Conservation (phyloP, 2,329 filamentous ascomycete species). For the Claviceps spartinae region DNA sequence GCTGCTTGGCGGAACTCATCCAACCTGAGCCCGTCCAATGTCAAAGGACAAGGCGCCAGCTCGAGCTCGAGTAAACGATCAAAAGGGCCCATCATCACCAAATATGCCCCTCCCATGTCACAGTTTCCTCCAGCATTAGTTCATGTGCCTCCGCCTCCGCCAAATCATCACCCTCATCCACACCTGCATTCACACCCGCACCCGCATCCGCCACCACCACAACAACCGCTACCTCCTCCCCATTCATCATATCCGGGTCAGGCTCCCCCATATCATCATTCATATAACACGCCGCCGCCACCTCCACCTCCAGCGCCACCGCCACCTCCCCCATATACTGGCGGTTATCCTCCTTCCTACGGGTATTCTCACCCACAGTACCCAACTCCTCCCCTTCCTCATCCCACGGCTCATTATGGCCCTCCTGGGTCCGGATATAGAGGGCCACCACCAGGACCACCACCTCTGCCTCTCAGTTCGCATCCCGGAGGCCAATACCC, state of each 20-base stretch:
- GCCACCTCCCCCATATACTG: conserved; percentile 8
- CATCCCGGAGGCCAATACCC: conserved; percentile 3
- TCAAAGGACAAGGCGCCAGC: conserved; percentile 16
- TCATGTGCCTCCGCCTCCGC: conserved; percentile 13
- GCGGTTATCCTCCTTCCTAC: conserved; percentile 12
- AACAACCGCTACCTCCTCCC: conserved; percentile 1
- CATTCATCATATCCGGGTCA: conserved; percentile 13
- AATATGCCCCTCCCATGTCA: conserved; percentile 18
- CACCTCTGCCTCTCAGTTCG: conserved; percentile 5
- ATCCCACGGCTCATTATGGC: conserved; percentile 8
- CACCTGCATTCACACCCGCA: conserved; percentile 1
- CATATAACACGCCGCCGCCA: conserved; percentile 8
- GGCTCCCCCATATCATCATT: conserved; percentile 14
- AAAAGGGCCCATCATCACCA: conserved; percentile 22
- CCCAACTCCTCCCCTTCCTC: conserved; percentile 10
- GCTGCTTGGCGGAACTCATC: conserved; percentile 23
- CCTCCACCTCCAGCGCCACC: conserved; percentile 4
- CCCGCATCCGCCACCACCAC: not conserved
- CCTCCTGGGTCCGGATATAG: conserved; percentile 8
- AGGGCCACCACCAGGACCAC: conserved; percentile 1
- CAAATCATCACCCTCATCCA: conserved; percentile 8
- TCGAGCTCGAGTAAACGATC: conserved; percentile 16
- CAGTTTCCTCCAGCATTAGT: conserved; percentile 7
- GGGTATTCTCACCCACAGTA: conserved; percentile 13
- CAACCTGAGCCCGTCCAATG: conserved; percentile 12